phyloP scores from a whole-genome alignment of 78 protist genomes.

The Creolimax fragrantissima region DNA sequence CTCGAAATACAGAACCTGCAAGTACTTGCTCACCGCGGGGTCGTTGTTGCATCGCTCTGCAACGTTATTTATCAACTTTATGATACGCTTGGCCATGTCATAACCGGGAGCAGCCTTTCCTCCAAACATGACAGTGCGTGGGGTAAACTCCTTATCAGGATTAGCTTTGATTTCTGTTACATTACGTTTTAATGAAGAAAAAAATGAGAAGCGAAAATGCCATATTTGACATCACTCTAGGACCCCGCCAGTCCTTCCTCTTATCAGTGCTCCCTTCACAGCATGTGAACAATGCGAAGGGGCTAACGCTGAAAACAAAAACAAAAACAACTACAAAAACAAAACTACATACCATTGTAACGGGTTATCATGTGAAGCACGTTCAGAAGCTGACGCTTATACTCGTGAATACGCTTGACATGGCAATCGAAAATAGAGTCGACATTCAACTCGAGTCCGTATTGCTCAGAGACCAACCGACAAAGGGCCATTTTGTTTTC shows the following conservation, averaged over 20 bases:
- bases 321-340: no score
- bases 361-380: constrained; percentile 36
- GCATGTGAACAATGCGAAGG: no score
- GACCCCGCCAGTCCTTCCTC: no score
- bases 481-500: constrained; percentile 72
- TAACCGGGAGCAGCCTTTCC: constrained; percentile 96
- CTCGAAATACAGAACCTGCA: constrained; percentile 84
- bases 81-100: constrained; percentile 80
- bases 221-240: no score
- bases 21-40: constrained; percentile 42
- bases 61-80: constrained; percentile 75
- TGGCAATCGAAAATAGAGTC: constrained; percentile 87
- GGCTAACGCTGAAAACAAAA: no score
- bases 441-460: constrained; percentile 57
- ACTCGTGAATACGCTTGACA: constrained; percentile 94
- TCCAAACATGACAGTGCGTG: constrained; percentile 72
- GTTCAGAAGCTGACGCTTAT: constrained; percentile 90
- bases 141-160: constrained; percentile 39
- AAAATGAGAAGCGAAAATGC: not conserved
- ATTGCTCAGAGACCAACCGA: constrained; percentile 43
- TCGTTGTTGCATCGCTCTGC: constrained; percentile 80
- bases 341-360: not conserved
- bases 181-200: not conserved
- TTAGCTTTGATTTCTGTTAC: constrained; percentile 7
- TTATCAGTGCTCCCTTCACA: no score